phyloP scores from a whole-genome alignment of 345 rosid genomes.

The Salix brachista region DNA sequence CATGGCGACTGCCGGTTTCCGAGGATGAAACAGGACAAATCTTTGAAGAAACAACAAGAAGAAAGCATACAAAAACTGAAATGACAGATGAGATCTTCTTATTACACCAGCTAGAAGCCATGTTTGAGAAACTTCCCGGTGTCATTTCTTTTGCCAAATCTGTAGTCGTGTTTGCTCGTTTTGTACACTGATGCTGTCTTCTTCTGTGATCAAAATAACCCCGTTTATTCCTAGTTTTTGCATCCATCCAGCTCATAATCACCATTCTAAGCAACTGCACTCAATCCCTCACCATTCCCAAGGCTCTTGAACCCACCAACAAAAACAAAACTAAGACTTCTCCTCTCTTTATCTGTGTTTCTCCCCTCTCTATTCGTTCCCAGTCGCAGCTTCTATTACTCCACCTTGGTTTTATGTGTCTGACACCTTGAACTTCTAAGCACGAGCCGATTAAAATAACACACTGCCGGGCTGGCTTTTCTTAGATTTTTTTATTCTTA shows the following conservation, averaged over 20 bases:
- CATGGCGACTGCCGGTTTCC: constrained; percentile 26
- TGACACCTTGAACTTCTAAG: constrained; percentile 34
- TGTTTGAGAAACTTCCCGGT: constrained; percentile 30
- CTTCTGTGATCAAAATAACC: constrained; percentile 46
- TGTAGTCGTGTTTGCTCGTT: constrained; percentile 1
- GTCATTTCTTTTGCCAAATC: constrained; percentile 14
- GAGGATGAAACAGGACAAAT: constrained; percentile 43
- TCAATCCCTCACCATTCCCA: constrained; percentile 45
- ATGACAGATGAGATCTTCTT: constrained; percentile 33
- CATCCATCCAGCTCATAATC: constrained; percentile 34
- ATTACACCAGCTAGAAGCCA: constrained; percentile 31
- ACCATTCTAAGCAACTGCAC: constrained; percentile 36
- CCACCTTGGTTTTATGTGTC: constrained; percentile 30
- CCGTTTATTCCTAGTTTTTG: constrained; percentile 50
- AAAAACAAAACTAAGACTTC: constrained; percentile 1
- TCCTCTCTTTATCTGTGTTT: not conserved
- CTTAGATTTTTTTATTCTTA: constrained; percentile 19
- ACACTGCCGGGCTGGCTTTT: constrained; percentile 39
- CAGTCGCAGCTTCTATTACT: constrained; percentile 29
- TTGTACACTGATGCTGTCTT: constrained; percentile 45
- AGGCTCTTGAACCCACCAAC: constrained; percentile 26
- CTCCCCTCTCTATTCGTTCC: constrained; percentile 20
- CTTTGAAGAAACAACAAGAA: constrained; percentile 40
- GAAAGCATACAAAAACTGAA: constrained; percentile 36
- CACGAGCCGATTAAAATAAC: constrained; percentile 17